Evolutionary conservation across 495 filamentous ascomycete species (phyloP).

Genomic region (Hypoxylon rickii): DNA sequence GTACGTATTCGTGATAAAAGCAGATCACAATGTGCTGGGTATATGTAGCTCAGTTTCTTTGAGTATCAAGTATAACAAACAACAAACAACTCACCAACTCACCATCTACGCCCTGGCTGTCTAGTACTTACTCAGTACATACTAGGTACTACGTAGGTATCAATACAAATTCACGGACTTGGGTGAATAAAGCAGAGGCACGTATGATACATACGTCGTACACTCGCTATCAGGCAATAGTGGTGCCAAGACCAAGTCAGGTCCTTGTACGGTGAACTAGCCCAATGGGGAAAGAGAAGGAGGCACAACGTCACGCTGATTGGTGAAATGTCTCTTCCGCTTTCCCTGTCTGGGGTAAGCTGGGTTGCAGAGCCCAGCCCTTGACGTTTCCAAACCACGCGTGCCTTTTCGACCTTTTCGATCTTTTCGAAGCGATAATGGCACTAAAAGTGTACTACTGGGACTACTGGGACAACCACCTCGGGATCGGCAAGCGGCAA

Average conservation of each 20-base stretch:
- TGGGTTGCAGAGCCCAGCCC: slow-evolving; percentile 9
- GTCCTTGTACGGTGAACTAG: slow-evolving; percentile 15
- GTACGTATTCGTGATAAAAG: slow-evolving; percentile 8
- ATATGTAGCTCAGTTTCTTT: too few species aligned
- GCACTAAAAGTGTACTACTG: slow-evolving; percentile 1
- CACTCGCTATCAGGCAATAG: not conserved
- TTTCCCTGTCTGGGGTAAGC: slow-evolving; percentile 19
- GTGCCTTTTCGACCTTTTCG: not conserved
- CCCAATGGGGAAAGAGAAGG: slow-evolving; percentile 19
- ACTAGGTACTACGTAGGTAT: slow-evolving; percentile 1
- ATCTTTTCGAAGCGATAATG: not conserved
- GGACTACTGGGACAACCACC: slow-evolving; percentile 4
- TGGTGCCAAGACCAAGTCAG: slow-evolving; percentile 8
- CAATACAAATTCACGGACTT: not conserved
- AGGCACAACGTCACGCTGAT: slow-evolving; percentile 6
- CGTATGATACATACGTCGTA: not conserved
- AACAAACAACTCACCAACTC: too few species aligned
- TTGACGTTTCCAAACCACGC: slow-evolving; percentile 26
- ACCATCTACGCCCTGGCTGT: too few species aligned
- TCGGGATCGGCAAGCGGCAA: slow-evolving; percentile 30
- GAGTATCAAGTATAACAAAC: too few species aligned
- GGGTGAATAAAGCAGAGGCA: not conserved
- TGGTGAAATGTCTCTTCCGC: slow-evolving; percentile 8
- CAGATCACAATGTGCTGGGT: not conserved
- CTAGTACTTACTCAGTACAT: slow-evolving; percentile 7